These are phyloP conservation scores for Magnusiomyces tetraspermus DNA, from an alignment of 1,139 yeast genomes.

Conservation along the genomic window DNA sequence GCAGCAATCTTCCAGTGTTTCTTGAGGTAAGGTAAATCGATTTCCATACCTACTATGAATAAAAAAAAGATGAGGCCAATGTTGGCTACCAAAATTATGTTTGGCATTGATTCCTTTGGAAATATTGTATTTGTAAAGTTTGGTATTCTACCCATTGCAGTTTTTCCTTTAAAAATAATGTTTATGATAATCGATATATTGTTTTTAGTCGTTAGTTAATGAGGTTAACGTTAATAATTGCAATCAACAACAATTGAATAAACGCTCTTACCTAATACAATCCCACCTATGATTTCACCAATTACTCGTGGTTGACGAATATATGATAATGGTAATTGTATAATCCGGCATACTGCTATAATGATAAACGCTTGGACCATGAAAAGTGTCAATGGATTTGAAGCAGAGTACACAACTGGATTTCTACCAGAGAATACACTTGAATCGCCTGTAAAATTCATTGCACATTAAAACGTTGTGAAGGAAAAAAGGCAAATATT, in stretches of 20 bases:
- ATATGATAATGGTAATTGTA: constrained; percentile 50
- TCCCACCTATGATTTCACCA: constrained; percentile 70
- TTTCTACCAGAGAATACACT: constrained; percentile 55
- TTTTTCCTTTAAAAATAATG: constrained; percentile 60
- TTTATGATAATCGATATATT: too few species aligned
- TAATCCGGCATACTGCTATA: constrained; percentile 42
- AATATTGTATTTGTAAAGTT: constrained; percentile 55
- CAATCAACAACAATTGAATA: too few species aligned
- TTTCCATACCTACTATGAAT: constrained; percentile 71
- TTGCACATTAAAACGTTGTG: neutral
- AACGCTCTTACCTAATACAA: constrained; percentile 62
- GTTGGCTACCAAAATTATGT: constrained; percentile 58
- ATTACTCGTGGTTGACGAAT: constrained; percentile 68
- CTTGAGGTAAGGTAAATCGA: constrained; percentile 53
- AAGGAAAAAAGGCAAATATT: neutral
- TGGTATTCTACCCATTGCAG: constrained; percentile 54
- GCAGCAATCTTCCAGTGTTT: constrained; percentile 52
- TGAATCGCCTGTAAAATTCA: constrained; percentile 7
- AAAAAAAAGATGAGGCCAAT: constrained; percentile 63
- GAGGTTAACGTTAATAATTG: too few species aligned
- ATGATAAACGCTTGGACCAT: constrained; percentile 49
- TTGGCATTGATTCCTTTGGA: constrained; percentile 52
- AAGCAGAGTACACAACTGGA: constrained; percentile 50
- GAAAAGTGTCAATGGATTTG: constrained; percentile 51
- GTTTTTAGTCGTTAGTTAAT: too few species aligned